phyloP scores from a whole-genome alignment of 495 filamentous ascomycete genomes.

The Evansstolkia leycettana region DNA sequence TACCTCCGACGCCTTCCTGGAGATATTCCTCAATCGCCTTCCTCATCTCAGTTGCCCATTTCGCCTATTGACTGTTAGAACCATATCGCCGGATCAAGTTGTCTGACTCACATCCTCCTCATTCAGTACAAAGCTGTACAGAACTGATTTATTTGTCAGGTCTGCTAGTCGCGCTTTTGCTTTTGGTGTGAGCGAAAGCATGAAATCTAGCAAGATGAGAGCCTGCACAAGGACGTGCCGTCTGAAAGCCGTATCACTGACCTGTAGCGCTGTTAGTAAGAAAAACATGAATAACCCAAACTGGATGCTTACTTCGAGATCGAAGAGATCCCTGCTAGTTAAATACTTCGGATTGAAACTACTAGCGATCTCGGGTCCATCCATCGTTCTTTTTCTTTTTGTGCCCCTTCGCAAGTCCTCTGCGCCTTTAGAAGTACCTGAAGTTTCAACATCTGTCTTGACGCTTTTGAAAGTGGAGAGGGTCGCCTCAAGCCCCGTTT shows the following conservation, averaged over 20 bases:
- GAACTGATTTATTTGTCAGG: slow-evolving; percentile 73
- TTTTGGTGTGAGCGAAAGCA: slow-evolving; percentile 74
- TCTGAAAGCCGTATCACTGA: slow-evolving; percentile 87
- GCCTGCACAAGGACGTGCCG: slow-evolving; percentile 90
- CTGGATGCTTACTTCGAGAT: slow-evolving; percentile 58
- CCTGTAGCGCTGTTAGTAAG: slow-evolving; percentile 27
- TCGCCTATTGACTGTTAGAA: slow-evolving; percentile 31
- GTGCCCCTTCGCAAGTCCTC: slow-evolving; percentile 49
- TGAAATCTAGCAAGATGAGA: slow-evolving; percentile 85
- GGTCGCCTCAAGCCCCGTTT: slow-evolving; percentile 62
- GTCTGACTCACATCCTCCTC: slow-evolving; percentile 62
- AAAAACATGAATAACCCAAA: not conserved
- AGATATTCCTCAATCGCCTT: slow-evolving; percentile 66
- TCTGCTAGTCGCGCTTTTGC: slow-evolving; percentile 65
- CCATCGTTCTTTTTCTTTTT: slow-evolving; percentile 61
- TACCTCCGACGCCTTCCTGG: slow-evolving; percentile 53
- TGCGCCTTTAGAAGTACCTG: slow-evolving; percentile 33
- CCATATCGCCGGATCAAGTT: not conserved
- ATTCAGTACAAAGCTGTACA: slow-evolving; percentile 61
- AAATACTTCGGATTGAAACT: slow-evolving; percentile 95
- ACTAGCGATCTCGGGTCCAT: slow-evolving; percentile 50
- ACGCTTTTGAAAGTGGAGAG: slow-evolving; percentile 68
- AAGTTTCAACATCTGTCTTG: slow-evolving; percentile 50
- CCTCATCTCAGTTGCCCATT: slow-evolving; percentile 69
- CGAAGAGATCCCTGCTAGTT: slow-evolving; percentile 87